Evolutionary conservation across 768 basidiomycete genomes (phyloP).

Genomic region (Kwoniella dendrophila): DNA sequence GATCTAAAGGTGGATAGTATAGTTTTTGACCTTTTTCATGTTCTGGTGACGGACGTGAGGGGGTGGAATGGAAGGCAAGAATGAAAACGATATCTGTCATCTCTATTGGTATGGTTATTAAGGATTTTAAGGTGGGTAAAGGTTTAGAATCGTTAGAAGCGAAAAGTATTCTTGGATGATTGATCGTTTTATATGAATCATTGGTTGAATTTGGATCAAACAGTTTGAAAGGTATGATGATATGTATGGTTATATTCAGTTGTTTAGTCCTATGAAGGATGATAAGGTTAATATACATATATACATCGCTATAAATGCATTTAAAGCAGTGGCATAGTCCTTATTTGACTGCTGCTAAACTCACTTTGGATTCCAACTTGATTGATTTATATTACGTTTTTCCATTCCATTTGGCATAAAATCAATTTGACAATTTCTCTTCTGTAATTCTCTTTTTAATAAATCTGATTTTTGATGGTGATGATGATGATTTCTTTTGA

Average conservation of each 20-base stretch:
- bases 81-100: slow-evolving; percentile 22
- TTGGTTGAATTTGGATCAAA: not conserved
- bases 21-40: slow-evolving; percentile 20
- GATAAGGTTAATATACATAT: not conserved
- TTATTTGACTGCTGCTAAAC: slow-evolving; percentile 39
- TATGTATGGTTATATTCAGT: too few relatives aligned
- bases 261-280: slow-evolving; percentile 63
- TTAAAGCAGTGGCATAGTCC: too few relatives aligned
- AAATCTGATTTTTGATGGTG: slow-evolving; percentile 58
- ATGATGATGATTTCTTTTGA: slow-evolving; percentile 58
- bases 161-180: slow-evolving; percentile 56
- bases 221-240: slow-evolving; percentile 71
- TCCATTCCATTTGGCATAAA: slow-evolving; percentile 82
- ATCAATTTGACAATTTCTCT: slow-evolving; percentile 71
- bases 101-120: slow-evolving; percentile 5
- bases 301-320: not conserved
- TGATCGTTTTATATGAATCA: slow-evolving; percentile 5
- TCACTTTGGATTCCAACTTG: slow-evolving; percentile 79
- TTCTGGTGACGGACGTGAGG: slow-evolving; percentile 23
- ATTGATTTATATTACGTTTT: slow-evolving; percentile 73
- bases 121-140: slow-evolving; percentile 24
- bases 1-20: slow-evolving; percentile 65
- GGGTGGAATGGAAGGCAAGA: slow-evolving; percentile 43
- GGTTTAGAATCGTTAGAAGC: slow-evolving; percentile 54
- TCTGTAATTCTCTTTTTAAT: slow-evolving; percentile 69